Evolutionary conservation across 2,329 filamentous ascomycete species (phyloP), one percentile per base, ranked within the genome.

Genomic region (Arthroderma sp.): DNA sequence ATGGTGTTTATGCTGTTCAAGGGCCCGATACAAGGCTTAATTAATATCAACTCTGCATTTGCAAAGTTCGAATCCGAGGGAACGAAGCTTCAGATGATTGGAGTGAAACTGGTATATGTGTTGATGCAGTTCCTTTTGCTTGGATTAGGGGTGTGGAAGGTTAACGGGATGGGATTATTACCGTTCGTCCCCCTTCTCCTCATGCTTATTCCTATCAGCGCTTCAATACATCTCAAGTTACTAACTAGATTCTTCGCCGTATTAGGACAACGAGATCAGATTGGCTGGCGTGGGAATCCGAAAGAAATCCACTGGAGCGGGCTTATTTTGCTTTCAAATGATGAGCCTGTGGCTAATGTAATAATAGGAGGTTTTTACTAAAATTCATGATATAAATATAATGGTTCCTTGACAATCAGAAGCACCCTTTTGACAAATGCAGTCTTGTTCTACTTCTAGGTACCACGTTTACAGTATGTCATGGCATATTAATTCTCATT

Each of bases 1-100:
- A 98, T 96, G 88, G 89, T 96, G 11, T 88, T 89, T 58, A 96
- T 95, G 83, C 81, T 94, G 38, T 98, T 98, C 75, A 96, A 96
- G 73, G 93, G 85, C 53, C 91, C 91, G 6, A 75, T 98, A 49
- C 78, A 85, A 64, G 91, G 88, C 31, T 69, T 96, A 38, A 67
- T 94, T 49, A 78, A 72, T 53, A 89, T 89, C 40, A 87, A 91
- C 60, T 77, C 81, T 58, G 85, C 84, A n/a, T 96, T 98, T 63
- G 78, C 85, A 59, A 81, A 83, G 50, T 94, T 94, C 65, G 86
- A 95, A 63, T 88, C 85, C 15, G 80, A 86, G 43, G 78, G 76
- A 31, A 94, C 85, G 54, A 77, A 74, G 51, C 70, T 67, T 34
- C 77, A 85, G 60, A 74, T 96, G 55, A 62, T 94, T 47, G 75